Conservation (phyloP, 108 stramenopile species). For the Pseudonitzschia pungens region DNA sequence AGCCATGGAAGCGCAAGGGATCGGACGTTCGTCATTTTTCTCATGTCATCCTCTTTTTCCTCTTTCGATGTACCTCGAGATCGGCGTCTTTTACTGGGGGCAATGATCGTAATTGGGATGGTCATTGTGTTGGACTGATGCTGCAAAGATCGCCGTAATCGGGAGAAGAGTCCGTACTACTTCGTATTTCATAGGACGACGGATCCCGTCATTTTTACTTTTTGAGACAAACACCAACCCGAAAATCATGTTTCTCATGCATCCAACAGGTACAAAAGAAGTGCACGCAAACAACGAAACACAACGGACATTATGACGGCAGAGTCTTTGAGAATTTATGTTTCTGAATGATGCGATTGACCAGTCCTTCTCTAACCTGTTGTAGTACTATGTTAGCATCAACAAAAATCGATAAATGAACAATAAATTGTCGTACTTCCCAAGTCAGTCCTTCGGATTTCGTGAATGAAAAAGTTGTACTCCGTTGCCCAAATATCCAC, state of each 20-base stretch:
- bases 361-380: too few relatives aligned
- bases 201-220: background rate
- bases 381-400: too few relatives aligned
- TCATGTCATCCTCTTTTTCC: background rate
- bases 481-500: background rate
- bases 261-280: background rate
- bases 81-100: background rate
- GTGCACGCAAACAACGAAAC: background rate
- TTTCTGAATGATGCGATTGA: too few relatives aligned
- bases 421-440: too few relatives aligned
- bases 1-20: slow-evolving; percentile 28
- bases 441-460: background rate
- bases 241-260: background rate
- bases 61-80: background rate
- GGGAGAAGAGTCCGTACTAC: background rate
- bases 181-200: too few relatives aligned
- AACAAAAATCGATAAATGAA: too few relatives aligned
- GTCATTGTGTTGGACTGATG: background rate
- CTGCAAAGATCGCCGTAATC: background rate
- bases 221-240: background rate
- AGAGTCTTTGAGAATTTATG: background rate
- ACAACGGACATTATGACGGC: background rate
- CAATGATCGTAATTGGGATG: background rate
- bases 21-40: slow-evolving; percentile 8
- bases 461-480: background rate